Conservation (phyloP, 352 stramenopile genomes). For the Globisporangium iwayamae region DNA sequence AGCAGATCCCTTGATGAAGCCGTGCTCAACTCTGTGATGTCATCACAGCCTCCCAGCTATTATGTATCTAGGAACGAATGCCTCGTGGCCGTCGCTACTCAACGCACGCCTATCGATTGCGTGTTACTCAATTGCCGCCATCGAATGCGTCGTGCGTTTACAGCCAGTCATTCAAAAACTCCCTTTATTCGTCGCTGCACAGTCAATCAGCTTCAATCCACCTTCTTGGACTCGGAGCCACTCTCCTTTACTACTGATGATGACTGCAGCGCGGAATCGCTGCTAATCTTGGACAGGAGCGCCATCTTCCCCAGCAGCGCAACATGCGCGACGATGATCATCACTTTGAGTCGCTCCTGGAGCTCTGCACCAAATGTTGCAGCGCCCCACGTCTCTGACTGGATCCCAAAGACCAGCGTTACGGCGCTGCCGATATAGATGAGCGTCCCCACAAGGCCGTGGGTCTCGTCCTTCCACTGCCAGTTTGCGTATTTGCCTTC, state of each 20-base stretch:
- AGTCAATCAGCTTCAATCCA: neutral
- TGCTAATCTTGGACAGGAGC: neutral
- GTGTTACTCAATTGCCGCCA: neutral
- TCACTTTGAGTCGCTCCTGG: slow-evolving; percentile 41
- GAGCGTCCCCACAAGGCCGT: slow-evolving; percentile 52
- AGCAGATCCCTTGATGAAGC: too few relatives aligned
- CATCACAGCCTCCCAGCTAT: neutral
- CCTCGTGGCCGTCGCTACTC: too few relatives aligned
- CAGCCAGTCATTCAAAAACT: too few relatives aligned
- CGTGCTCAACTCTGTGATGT: neutral
- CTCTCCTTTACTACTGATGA: neutral
- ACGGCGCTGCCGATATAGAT: slow-evolving; percentile 46
- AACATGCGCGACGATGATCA: slow-evolving; percentile 46
- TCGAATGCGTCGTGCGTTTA: too few relatives aligned
- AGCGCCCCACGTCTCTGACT: slow-evolving; percentile 33
- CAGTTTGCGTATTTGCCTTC: slow-evolving; percentile 48
- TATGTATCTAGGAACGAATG: neutral
- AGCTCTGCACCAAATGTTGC: slow-evolving; percentile 25
- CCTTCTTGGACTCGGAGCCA: neutral
- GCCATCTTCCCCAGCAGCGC: slow-evolving; percentile 27
- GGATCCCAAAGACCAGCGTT: slow-evolving; percentile 49
- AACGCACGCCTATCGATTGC: neutral
- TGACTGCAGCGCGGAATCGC: too few relatives aligned
- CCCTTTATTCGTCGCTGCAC: too few relatives aligned
- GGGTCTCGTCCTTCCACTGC: slow-evolving; percentile 75